Evolutionary conservation across 176 grass and related monocot species (phyloP).

Genomic region (Cenchrus fungigraminus): DNA sequence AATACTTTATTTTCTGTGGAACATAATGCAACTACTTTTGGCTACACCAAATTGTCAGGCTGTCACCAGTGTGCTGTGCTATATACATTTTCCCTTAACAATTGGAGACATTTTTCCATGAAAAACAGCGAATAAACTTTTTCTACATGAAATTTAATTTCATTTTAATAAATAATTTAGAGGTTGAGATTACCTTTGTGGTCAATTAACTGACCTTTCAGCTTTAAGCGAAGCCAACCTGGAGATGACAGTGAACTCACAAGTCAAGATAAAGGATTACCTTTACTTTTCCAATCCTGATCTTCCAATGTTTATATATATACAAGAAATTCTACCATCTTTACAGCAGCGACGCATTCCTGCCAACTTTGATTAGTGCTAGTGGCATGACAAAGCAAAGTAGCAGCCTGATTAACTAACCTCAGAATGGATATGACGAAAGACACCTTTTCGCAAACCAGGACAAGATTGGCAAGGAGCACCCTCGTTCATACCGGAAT

Average conservation of each 20-base stretch:
- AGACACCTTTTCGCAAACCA: background rate
- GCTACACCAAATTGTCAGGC: background rate
- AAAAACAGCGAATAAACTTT: background rate
- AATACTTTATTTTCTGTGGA: background rate
- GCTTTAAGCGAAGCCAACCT: background rate
- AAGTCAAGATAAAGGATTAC: background rate
- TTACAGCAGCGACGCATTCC: background rate
- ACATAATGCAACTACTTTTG: background rate
- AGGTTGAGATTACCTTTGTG: background rate
- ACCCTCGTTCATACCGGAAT: background rate
- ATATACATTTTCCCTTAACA: background rate
- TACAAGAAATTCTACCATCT: background rate
- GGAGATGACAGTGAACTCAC: constrained; percentile 6
- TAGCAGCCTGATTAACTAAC: background rate
- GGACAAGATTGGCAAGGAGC: background rate
- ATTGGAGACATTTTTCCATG: background rate
- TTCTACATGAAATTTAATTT: background rate
- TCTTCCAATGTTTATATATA: background rate
- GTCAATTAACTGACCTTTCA: background rate
- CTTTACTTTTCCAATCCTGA: background rate
- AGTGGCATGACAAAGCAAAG: background rate
- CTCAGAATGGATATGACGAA: constrained; percentile 12
- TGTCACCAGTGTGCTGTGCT: background rate
- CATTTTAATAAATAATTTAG: background rate
- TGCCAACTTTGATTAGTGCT: background rate